Evolutionary conservation across 345 rosid genomes (phyloP), one percentile per base, ranked within the genome.

Genomic region (Populus euphratica): DNA sequence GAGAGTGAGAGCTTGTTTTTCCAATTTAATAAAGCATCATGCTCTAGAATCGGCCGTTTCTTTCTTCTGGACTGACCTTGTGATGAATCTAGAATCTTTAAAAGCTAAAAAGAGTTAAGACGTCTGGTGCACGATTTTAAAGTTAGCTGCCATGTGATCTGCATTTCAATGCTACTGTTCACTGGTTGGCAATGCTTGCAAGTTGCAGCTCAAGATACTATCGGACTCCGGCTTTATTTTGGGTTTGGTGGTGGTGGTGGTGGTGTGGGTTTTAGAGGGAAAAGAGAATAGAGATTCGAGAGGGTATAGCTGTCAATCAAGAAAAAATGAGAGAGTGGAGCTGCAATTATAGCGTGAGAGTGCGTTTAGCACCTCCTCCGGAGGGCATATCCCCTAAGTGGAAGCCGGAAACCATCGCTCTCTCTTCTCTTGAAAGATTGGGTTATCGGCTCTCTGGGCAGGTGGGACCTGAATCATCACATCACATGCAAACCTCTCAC

Each of bases 321-420:
- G 8, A 41, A 41, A 41, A 41, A 8, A 41, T 41, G 3, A 43
- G 44, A 10, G 47, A 43, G 47, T 43, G 47, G 47, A 6, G 47
- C 14, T 43, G 14, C 47, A 10, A 43, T 43, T 13, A 43, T 43
- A 10, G 47, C 14, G 47, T 43, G 14, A 43, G 59, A 20, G 61
- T 20, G 25, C 3, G 61, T 9, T 54, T 8, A 54, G n/a, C 23
- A 54, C 10, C 23, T 54, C 11, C 61, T 20, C n/a, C n/a, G n/a
- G 59, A 2, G 23, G 10, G 10, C 59, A 52, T 18, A 2, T 11
- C 47, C 47, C 0, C 14, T 4, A 4, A 33, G 16, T 41, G 49
- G 50, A 68, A 76, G 50, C 66, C 12, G 9, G 73, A 29, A 56
- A 33, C 68, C 69, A 38, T 69, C 69, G n/a, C 62, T 47, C 23